Conservation (phyloP, 2,329 filamentous ascomycete species). For the Fusarium dimerum region DNA sequence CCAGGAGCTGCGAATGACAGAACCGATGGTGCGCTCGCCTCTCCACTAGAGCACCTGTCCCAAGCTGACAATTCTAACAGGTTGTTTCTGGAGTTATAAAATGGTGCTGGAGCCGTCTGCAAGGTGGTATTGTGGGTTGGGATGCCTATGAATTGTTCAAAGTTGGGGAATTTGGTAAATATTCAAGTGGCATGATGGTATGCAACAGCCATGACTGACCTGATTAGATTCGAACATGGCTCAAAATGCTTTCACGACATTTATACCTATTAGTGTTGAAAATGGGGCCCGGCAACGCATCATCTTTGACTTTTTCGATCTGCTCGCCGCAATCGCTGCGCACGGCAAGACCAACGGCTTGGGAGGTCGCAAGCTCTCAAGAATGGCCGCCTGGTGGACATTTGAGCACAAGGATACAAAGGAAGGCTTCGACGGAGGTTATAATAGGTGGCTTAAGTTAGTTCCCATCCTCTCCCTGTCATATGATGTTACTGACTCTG, state of each 20-base stretch:
- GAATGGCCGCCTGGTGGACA: slow-evolving; percentile 98
- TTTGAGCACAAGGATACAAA: slow-evolving; percentile 88
- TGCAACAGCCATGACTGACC: slow-evolving; percentile 16
- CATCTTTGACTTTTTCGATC: slow-evolving; percentile 95
- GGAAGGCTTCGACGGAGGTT: slow-evolving; percentile 92
- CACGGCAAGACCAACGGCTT: slow-evolving; percentile 93
- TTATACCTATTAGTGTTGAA: slow-evolving; percentile 91
- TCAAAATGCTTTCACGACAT: slow-evolving; percentile 91
- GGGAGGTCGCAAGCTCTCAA: slow-evolving; percentile 87
- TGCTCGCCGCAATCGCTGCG: slow-evolving; percentile 86
- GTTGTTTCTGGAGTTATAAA: slow-evolving; percentile 92
- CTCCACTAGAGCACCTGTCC: background rate
- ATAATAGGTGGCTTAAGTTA: slow-evolving; percentile 78
- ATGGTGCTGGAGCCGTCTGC: slow-evolving; percentile 96
- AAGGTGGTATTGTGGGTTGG: slow-evolving; percentile 92
- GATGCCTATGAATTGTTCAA: slow-evolving; percentile 96
- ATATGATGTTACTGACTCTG: slow-evolving; percentile 15
- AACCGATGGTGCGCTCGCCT: slow-evolving; percentile 74
- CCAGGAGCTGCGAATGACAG: slow-evolving; percentile 88
- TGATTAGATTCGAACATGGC: slow-evolving; percentile 84
- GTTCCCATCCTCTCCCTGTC: slow-evolving; percentile 1
- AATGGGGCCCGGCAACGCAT: slow-evolving; percentile 83
- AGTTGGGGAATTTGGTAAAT: slow-evolving; percentile 81
- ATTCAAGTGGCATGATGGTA: slow-evolving; percentile 1
- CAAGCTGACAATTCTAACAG: slow-evolving; percentile 46